Evolutionary conservation across 1,284 basidiomycete species (phyloP).

Genomic region (Ceratobasidium sp.): DNA sequence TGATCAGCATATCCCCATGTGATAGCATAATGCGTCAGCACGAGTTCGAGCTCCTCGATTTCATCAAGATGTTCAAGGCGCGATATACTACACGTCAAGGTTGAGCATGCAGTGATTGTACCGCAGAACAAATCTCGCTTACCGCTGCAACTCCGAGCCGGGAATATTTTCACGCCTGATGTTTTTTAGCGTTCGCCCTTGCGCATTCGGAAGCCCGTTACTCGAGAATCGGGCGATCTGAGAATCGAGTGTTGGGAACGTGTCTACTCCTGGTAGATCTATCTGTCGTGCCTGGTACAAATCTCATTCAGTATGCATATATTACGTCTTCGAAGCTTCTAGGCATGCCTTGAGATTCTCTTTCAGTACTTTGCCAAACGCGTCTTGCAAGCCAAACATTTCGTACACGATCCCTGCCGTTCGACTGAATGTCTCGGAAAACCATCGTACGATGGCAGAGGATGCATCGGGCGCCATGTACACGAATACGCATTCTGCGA

Average conservation of each 20-base stretch:
- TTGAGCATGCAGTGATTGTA: neutral
- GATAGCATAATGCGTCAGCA: conserved; percentile 87
- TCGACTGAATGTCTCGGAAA: conserved; percentile 64
- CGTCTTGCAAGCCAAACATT: conserved; percentile 86
- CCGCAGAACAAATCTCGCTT: conserved; percentile 44
- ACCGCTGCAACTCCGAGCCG: conserved; percentile 71
- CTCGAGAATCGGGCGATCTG: conserved; percentile 71
- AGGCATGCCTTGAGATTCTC: conserved; percentile 76
- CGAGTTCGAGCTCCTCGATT: conserved; percentile 89
- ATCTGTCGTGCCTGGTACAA: conserved; percentile 72
- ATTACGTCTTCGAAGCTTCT: neutral
- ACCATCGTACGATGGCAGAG: conserved; percentile 75
- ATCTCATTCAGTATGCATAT: neutral
- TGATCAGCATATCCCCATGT: conserved; percentile 66
- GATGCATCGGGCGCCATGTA: conserved; percentile 79
- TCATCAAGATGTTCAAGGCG: conserved; percentile 88
- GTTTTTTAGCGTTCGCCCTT: conserved; percentile 72
- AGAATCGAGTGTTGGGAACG: conserved; percentile 67
- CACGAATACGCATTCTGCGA: conserved; percentile 93
- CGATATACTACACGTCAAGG: conserved; percentile 65
- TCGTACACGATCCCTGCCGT: conserved; percentile 76
- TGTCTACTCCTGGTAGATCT: conserved; percentile 73
- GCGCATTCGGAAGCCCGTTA: conserved; percentile 64
- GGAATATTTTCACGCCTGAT: conserved; percentile 69
- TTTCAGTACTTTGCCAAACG: conserved; percentile 89